Percentiles rank a stretch among this genome's conserved stretches.
Conservation (phyloP, 805 yeast species). For the Candida wancherniae region DNA sequence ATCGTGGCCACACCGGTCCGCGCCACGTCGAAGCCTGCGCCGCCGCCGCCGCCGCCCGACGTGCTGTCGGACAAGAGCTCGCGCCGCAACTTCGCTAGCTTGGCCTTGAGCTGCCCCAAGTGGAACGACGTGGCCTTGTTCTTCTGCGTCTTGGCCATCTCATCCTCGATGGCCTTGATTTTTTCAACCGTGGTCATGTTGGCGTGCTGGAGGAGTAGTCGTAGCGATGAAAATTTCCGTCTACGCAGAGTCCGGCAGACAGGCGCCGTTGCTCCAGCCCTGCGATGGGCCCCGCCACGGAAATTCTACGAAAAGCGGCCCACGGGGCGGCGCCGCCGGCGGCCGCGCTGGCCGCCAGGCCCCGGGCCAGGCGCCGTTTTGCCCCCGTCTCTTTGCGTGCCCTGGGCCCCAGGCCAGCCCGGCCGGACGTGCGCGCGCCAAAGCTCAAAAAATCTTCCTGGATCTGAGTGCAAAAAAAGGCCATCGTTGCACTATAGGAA, state of each 20-base stretch:
- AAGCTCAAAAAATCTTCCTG: constrained; percentile 7
- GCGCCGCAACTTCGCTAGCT: constrained; percentile 89
- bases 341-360: too few relatives aligned
- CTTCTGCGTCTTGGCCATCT: constrained; percentile 97
- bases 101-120: constrained; percentile 95
- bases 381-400: too few relatives aligned
- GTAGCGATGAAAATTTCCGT: not conserved
- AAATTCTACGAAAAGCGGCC: too few relatives aligned
- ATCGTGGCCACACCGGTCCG: constrained; percentile 97
- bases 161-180: constrained; percentile 88
- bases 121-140: constrained; percentile 97
- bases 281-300: too few relatives aligned
- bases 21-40: constrained; percentile 97
- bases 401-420: too few relatives aligned
- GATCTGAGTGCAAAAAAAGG: constrained; percentile 1
- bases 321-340: too few relatives aligned
- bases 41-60: constrained; percentile 77
- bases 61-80: constrained; percentile 72
- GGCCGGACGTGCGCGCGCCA: constrained; percentile 8
- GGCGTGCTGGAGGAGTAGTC: not conserved
- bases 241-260: not conserved
- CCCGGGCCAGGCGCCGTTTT: too few relatives aligned
- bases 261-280: too few relatives aligned
- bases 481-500: constrained; percentile 1
- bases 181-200: constrained; percentile 48